Evolutionary conservation across 2,329 filamentous ascomycete genomes (phyloP), one percentile per base, ranked within the genome.

Genomic region (Davidsoniella eucalypti): DNA sequence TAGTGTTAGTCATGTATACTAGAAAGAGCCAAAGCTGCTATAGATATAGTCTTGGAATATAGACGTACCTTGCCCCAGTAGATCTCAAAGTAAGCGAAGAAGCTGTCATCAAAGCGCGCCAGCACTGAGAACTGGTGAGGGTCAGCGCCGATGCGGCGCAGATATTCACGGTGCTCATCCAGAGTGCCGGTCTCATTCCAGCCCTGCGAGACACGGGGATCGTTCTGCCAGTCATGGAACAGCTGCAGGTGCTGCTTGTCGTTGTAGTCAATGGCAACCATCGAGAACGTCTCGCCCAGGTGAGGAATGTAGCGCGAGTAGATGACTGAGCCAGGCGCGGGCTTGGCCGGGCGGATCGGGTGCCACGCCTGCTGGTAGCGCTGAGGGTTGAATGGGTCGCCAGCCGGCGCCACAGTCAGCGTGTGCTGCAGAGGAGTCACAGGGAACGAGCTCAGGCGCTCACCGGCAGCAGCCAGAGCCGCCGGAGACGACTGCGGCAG

Each of bases 161-260:
- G 70, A 62, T 90, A 88, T 58, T 78, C 73, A 54, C 76, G 72
- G 63, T 88, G 84, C 61, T 87, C 72, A 26, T 85, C 82, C 44
- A 85, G 64, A 1, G 82, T 83, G 29, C 84, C 84, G 1, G 80
- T 84, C 66, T 85, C 78, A 59, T 86, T 84, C 84, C 84, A 88
- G 3, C 83, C 83, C 59, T 81, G 75, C 3, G 82, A 82, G 29
- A 90, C 84, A 47, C 84, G 80, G 48, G 84, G 84, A 60, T 88
- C 84, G 59, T 90, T 90, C 64, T 87, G 84, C 84, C 84, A 90
- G 51, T 70, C 71, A 64, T 87, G 79, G 68, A 90, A 88, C 4
- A 86, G 69, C 14, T 69, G 65, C 47, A 88, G 65, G 63, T 90
- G 83, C 57, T 75, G 69, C 1, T 67, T 60, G 58, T 84, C 68